A percentile compares a stretch with the other conserved stretches of the same genome.
Conservation (phyloP, 2,329 filamentous ascomycete genomes). For the Neopestalotiopsis rosae region DNA sequence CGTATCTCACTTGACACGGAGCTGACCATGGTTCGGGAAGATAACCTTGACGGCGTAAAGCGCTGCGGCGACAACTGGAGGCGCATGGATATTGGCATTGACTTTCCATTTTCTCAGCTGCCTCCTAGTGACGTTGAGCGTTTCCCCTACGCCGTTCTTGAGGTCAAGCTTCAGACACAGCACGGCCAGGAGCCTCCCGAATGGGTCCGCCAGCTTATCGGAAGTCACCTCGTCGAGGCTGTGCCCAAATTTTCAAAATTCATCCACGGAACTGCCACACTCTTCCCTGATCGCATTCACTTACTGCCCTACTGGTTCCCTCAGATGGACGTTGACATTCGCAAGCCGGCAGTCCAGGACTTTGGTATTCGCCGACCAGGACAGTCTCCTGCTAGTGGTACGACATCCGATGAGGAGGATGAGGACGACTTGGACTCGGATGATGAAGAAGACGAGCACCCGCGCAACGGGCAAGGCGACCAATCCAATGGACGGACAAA, state of each 20-base stretch:
- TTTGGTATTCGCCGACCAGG: slow-evolving; percentile 89
- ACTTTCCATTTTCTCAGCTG: slow-evolving; percentile 91
- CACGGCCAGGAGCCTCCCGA: slow-evolving; percentile 92
- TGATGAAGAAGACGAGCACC: slow-evolving; percentile 56
- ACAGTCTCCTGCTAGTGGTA: slow-evolving; percentile 75
- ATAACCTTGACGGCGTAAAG: slow-evolving; percentile 82
- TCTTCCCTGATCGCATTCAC: slow-evolving; percentile 88
- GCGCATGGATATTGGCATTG: slow-evolving; percentile 95
- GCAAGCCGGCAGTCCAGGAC: slow-evolving; percentile 85
- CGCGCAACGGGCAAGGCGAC: slow-evolving; percentile 39
- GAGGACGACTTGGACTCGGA: slow-evolving; percentile 76
- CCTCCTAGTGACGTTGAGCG: slow-evolving; percentile 83
- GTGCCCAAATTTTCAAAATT: slow-evolving; percentile 99
- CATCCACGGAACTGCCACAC: slow-evolving; percentile 88
- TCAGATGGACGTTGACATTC: slow-evolving; percentile 97
- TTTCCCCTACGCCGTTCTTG: slow-evolving; percentile 94
- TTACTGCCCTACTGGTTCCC: slow-evolving; percentile 97
- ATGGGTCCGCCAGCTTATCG: slow-evolving; percentile 93
- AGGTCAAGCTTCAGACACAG: slow-evolving; percentile 98
- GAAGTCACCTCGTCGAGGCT: slow-evolving; percentile 95
- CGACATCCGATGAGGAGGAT: slow-evolving; percentile 78
- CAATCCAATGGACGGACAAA: slow-evolving; percentile 24
- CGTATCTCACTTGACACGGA: slow-evolving; percentile 97
- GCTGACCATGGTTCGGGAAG: slow-evolving; percentile 91
- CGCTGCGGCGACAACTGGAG: slow-evolving; percentile 91